Evolutionary conservation across 2,329 filamentous ascomycete species (phyloP).

Genomic region (Pestalotiopsis sp.): DNA sequence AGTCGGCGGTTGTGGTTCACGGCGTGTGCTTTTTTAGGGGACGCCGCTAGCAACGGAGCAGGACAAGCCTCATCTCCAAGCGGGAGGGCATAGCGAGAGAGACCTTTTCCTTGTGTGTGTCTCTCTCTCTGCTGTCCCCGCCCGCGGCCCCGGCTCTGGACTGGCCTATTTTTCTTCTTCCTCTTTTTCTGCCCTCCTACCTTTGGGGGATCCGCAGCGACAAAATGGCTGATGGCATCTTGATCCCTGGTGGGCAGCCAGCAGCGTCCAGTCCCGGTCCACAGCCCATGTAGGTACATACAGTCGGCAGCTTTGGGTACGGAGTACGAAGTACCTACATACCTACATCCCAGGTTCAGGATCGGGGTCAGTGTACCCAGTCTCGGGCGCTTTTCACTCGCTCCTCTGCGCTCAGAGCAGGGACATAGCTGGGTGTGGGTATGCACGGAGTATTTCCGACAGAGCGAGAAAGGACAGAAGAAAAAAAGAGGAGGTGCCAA

Average conservation of each 20-base stretch:
- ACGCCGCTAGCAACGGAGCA: not conserved
- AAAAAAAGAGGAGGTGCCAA: not conserved
- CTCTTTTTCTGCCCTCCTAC: not conserved
- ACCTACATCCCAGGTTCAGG: not conserved
- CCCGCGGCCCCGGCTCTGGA: not conserved
- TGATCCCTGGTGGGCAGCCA: not conserved
- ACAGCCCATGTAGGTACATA: not conserved
- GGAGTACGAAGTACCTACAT: not conserved
- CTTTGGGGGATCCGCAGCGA: not conserved
- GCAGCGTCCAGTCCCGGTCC: not conserved
- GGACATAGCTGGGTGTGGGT: conserved; percentile 10
- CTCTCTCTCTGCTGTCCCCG: not conserved
- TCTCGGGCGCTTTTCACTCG: not conserved
- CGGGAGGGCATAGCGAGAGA: not conserved
- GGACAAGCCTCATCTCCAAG: conserved; percentile 8
- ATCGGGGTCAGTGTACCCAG: not conserved
- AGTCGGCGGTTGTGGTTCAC: conserved; percentile 7
- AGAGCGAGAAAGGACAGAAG: not conserved
- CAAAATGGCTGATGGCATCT: not conserved
- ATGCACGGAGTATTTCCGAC: conserved; percentile 6
- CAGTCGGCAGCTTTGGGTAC: not conserved
- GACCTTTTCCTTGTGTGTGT: not conserved
- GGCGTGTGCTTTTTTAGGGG: conserved; percentile 11
- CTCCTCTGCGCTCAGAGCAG: not conserved
- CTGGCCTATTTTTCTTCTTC: not conserved